These are phyloP conservation scores for Ceratopteris richardii DNA, from an alignment of 75 land plant species.

Conservation along the genomic window DNA sequence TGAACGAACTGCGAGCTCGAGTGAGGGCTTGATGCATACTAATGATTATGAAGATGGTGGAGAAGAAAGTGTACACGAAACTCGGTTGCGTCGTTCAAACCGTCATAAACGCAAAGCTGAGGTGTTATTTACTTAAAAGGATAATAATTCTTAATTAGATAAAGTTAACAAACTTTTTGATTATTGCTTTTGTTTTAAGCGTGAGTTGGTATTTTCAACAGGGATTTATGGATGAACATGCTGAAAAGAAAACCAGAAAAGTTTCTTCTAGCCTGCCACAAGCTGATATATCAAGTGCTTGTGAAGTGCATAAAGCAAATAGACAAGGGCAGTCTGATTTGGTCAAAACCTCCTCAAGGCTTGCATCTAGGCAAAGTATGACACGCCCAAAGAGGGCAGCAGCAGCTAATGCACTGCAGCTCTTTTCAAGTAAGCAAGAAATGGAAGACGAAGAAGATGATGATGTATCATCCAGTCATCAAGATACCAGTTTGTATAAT, in stretches of 20 bases:
- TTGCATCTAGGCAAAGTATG: slow-evolving; percentile 31
- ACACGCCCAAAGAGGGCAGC: slow-evolving; percentile 68
- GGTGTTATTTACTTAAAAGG: too few species aligned
- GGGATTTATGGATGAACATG: neutral
- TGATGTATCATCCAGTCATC: slow-evolving; percentile 17
- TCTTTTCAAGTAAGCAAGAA: slow-evolving; percentile 37
- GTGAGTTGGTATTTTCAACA: too few species aligned
- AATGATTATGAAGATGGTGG: slow-evolving; percentile 29
- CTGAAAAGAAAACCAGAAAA: neutral
- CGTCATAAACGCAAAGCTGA: slow-evolving; percentile 53
- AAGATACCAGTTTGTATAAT: neutral
- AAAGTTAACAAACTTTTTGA: too few species aligned
- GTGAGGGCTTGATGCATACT: slow-evolving; percentile 36
- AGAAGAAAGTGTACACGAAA: slow-evolving; percentile 24
- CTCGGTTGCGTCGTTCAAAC: slow-evolving; percentile 54
- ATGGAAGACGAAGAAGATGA: slow-evolving; percentile 55
- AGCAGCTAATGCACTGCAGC: slow-evolving; percentile 60
- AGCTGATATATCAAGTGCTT: neutral
- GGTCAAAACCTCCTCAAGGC: slow-evolving; percentile 59
- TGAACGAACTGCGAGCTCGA: slow-evolving; percentile 34
- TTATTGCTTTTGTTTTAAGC: neutral
- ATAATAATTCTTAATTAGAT: too few species aligned
- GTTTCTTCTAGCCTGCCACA: neutral
- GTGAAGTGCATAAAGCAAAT: too few species aligned
- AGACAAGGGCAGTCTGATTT: slow-evolving; percentile 37